phyloP scores from a whole-genome alignment of 345 rosid species.

The Eucalyptus pauciflora region DNA sequence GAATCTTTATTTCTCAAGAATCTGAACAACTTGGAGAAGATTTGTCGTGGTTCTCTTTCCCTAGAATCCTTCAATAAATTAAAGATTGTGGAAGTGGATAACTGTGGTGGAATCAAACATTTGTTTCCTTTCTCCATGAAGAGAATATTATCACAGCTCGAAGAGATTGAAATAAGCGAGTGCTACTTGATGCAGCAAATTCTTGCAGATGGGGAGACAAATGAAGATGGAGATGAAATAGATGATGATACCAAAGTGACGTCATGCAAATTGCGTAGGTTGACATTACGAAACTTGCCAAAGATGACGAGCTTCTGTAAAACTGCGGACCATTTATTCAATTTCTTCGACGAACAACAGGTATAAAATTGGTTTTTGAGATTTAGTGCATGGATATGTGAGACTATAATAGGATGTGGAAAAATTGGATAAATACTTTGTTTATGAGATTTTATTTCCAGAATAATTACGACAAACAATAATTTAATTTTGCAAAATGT shows the following conservation, averaged over 20 bases:
- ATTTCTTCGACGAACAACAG: rapidly evolving
- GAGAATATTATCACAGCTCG: neutral
- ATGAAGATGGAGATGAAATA: neutral
- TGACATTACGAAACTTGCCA: neutral
- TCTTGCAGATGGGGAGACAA: rapidly evolving
- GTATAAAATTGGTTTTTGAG: too few relatives aligned
- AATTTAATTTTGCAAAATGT: too few relatives aligned
- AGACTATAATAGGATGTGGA: too few relatives aligned
- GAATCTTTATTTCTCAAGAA: too few relatives aligned
- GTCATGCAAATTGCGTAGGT: neutral
- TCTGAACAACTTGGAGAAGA: neutral
- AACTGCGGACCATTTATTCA: rapidly evolving
- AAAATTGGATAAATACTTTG: too few relatives aligned
- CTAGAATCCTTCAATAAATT: rapidly evolving
- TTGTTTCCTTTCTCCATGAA: rapidly evolving
- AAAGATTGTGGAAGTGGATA: neutral
- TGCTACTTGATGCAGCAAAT: neutral
- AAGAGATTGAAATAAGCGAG: neutral
- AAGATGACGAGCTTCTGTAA: neutral
- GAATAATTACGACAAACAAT: too few relatives aligned
- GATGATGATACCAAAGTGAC: neutral
- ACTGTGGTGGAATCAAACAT: neutral
- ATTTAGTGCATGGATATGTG: too few relatives aligned
- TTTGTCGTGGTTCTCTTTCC: rapidly evolving
- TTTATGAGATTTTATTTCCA: too few relatives aligned